Evolutionary conservation across 139 green algal genomes (phyloP).

Genomic region (Astrephomene gubernaculifera): DNA sequence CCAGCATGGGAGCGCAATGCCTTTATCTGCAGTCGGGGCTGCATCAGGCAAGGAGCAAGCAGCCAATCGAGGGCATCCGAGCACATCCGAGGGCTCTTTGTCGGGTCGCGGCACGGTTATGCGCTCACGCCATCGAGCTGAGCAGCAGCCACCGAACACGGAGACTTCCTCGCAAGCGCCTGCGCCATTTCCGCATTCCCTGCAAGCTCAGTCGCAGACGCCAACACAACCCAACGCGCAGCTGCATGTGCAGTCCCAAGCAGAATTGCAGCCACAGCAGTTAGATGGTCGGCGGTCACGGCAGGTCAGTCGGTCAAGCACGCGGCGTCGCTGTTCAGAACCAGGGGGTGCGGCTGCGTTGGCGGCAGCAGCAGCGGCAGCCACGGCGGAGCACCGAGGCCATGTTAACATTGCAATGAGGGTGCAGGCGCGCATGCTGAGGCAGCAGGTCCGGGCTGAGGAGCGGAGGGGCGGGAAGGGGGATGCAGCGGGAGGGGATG

Average conservation of each 20-base stretch:
- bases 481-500: background rate
- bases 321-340: background rate
- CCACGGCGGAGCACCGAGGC: background rate
- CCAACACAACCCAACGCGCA: background rate
- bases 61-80: too few species aligned
- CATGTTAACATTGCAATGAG: too few species aligned
- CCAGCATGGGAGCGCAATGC: too few species aligned
- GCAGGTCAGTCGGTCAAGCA: background rate
- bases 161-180: background rate
- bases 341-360: background rate
- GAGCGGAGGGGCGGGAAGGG: background rate
- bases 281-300: background rate
- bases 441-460: conserved; percentile 14
- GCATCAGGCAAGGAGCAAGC: too few species aligned
- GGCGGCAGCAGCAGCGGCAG: background rate
- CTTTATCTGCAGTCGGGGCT: too few species aligned
- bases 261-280: background rate
- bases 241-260: background rate
- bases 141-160: too few species aligned
- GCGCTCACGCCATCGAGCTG: too few species aligned
- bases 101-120: too few species aligned
- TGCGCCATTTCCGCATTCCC: too few species aligned
- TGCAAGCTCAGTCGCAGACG: too few species aligned
- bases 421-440: conserved; percentile 1
- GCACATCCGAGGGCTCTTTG: too few species aligned